Evolutionary conservation across 352 stramenopile species (phyloP), one percentile per base, ranked within the genome.

Genomic region (Globisporangium yorkense): DNA sequence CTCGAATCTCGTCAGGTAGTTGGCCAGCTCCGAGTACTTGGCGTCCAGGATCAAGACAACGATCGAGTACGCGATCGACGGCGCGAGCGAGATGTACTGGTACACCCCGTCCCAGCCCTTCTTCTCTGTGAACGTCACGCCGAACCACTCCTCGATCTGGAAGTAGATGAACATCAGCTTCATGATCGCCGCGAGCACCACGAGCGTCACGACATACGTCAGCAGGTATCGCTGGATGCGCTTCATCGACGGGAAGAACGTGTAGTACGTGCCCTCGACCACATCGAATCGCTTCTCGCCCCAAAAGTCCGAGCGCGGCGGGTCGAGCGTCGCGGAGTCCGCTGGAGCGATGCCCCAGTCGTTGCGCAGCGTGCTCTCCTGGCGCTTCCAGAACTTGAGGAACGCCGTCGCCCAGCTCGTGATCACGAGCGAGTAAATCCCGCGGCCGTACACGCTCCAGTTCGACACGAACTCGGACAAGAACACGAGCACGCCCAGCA

Each of bases 1-100:
- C 68, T 98, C 92, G 45, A 83, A 97, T 48, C 97, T 81, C 51
- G 97, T 99, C 47, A 99, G 66, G 37, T 77, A 84, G 4, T 88
- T 84, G 10, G 96, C 96, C 24, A 99, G 67, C 45, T 84, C 81
- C 61, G 88, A 92, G 59, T 98, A 97, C 44, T 90, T 88, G 45
- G 69, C 75, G 66, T 94, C 84, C 41, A 94, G 68, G 39, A 89
- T 65, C 41, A 92, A 62, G 18, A 94, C 84, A 16, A 89, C 76
- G 13, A 87, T 56, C 29, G 84, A 92, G 65, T 94, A 94, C 2
- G 73, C 65, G 18, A 92, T 70, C 1, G 84, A 89, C 31, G 84
- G 84, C 9, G 82, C 54, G 37, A 91, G 70, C 27, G 77, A 84
- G 31, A 87, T 67, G 62, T 94, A 89, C 51, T 74, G 61, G 56